Base-by-base conservation (phyloP, 1,139 yeast species). In the Debaryomyces sp. region DNA sequence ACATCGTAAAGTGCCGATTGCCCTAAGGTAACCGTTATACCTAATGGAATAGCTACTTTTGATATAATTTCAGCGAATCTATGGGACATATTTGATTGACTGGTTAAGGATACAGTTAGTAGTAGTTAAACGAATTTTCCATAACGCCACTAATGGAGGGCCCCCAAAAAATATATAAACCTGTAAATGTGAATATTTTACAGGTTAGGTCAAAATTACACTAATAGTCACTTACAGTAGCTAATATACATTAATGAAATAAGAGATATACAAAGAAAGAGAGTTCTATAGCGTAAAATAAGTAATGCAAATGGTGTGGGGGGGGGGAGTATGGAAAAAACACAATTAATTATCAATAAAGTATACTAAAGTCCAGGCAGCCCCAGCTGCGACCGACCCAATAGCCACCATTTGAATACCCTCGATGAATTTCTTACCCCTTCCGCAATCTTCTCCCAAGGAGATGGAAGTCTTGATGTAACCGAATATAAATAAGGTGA, bases 361-460 rank as follows among this genome's bases (percentile, higher is more conserved):
- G 63, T 85, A 87, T 41, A 94, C 98, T 64, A 92, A 80, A 41
- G 84, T 84, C 97, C 97, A 94, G 18, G 99, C 98, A 23, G 96
- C 89, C 6, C 96, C 96, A 5, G 99, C 99, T 23, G 99, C 99
- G 30, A 88, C 72, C 15, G 97, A 96, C 39, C 99, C 99, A 45
- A 90, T 92, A 18, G 87, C 71, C 49, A 91, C 85, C 98, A 94
- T 94, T 69, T 91, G 96, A 38, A 87, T 49, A 45, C 98, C 98
- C 66, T 91, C 96, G 43, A 73, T 70, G 5, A 87, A 71, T 61
- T 89, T 88, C 60, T 82, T 84, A 51, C 64, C 61, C 8, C 67
- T 67, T 13, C 89, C 79, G 60, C 90, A 83, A 54, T 85, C 92
- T 35, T 82, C 84, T 48, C 96, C 96, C 73, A 92, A 82, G 8